Base-by-base conservation (phyloP, 306 rosid genomes). In the Delonix regia region DNA sequence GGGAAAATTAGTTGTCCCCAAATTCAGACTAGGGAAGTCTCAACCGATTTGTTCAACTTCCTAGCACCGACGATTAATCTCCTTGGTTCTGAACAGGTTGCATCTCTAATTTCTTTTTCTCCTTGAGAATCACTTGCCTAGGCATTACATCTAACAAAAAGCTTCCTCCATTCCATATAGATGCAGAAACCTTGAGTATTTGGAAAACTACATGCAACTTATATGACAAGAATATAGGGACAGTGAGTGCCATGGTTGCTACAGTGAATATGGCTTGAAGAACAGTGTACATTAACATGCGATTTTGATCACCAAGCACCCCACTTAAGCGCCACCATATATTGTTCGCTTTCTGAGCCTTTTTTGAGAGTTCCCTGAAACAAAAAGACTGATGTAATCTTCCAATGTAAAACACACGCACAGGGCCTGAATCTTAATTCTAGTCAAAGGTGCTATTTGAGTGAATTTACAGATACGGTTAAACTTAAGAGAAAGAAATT, bases 71-170 rank as follows among this genome's bases (percentile, higher is more conserved):
- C 44, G 89, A 78, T 27, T 85, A 83, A 9, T 67, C 82, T 9
- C 48, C 70, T 11, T 75, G 78, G 15, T 80, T 66, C 34, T 86
- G 82, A 53, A 41, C 69, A 48, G 88, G 89, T 73, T 78, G 89
- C 66, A 71, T 64, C 81, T 88, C 87, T 27, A 89, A 63, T 73
- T 88, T 95, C 94, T 89, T 93, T 62, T 90, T 89, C 90, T 93
- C 97, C 85, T 91, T 91, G 51, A 86, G 93, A 81, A 95, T 88
- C 67, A 87, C 99, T 72, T 95, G 97, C 89, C 90, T 83, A 9
- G 99, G 99, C 99, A 95, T 91, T 30, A 95, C 99, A 5, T 95
- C 99, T 10, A 95, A 86, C 79, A 95, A 82, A 80, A 93, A 95
- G 85, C 96, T 90, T 47, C 97, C 99, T 7, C 99, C 98, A 84